Base-by-base conservation (phyloP, 768 basidiomycete genomes). In the Tricholoma bakamatsutake region DNA sequence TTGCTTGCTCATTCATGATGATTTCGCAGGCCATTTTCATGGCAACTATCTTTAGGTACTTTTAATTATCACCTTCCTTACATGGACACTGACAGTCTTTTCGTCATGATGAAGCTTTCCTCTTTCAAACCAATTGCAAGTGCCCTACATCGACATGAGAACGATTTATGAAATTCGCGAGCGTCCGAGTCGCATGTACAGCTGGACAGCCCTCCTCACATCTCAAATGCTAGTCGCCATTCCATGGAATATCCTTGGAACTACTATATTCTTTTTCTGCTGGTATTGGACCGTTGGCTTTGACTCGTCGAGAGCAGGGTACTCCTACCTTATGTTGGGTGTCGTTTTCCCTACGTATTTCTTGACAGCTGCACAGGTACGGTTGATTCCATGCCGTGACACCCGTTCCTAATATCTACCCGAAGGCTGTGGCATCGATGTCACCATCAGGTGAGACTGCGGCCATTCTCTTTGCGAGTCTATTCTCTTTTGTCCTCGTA, bases 211-310 rank as follows among this genome's bases (percentile, higher is more conserved):
- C 0, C 71, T 85, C 15, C 58, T 83, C 21, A 78, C 80, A 0
- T 73, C 83, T 0, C 79, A 80, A 62, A 70, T 85, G 45, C 60
- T 85, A 9, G 73, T 80, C 4, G 84, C 84, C 58, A 51, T 85
- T 0, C 84, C 84, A 2, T 84, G 81, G 80, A 84, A 85, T 57
- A 76, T 85, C 35, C 7, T 82, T 4, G 79, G 80, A 30, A 80
- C 83, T 1, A 71, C 76, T 0, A 53, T 88, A 11, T 77, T 83
- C 69, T 89, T 80, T 71, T 61, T 85, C 52, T 80, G 78, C 61
- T 88, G 85, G 85, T 88, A 79, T 65, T 88, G 83, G 82, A 84
- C 85, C 1, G 82, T 87, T 18, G 85, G 83, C 0, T 83, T 83
- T 62, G 72, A 74, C 9, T 70, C 67, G 1, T 72, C 74, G 11